Evolutionary conservation across 164 flowering plant genomes (phyloP).

Genomic region (Litsea cubeba): DNA sequence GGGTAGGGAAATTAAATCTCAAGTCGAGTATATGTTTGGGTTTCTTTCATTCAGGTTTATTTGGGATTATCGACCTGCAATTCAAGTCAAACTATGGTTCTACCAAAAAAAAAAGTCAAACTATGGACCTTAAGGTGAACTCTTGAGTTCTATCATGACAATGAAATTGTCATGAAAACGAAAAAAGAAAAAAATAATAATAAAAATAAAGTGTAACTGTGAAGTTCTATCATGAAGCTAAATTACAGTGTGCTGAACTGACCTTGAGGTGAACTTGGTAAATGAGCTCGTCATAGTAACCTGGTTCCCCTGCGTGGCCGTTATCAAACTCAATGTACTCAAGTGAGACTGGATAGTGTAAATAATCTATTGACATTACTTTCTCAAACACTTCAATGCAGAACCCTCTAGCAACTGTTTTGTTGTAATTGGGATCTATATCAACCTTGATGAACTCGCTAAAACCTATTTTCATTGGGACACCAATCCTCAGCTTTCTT

Average conservation of each 20-base stretch:
- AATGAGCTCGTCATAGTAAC: conserved; percentile 14
- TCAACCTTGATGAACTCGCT: conserved; percentile 23
- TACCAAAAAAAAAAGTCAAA: too few species aligned
- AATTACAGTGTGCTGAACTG: not conserved
- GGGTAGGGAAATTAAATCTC: too few species aligned
- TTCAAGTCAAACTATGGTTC: too few species aligned
- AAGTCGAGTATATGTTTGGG: too few species aligned
- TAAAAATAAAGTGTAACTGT: too few species aligned
- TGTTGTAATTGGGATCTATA: conserved; percentile 2
- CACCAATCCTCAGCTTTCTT: conserved; percentile 30
- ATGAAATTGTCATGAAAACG: too few species aligned
- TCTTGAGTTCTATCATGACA: too few species aligned
- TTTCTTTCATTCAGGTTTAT: too few species aligned
- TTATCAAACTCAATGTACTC: conserved; percentile 10
- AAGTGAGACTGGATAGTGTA: conserved; percentile 11
- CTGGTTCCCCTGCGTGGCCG: not conserved
- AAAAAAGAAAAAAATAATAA: too few species aligned
- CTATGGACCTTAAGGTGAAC: too few species aligned
- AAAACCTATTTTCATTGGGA: conserved; percentile 31
- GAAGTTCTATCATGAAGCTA: not conserved
- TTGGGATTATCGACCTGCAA: too few species aligned
- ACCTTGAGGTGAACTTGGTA: conserved; percentile 26
- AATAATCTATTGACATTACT: conserved; percentile 3
- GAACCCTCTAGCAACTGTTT: conserved; percentile 19
- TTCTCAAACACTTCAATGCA: conserved; percentile 31